Evolutionary conservation across 2,329 filamentous ascomycete genomes (phyloP), one percentile per base, ranked within the genome.

Genomic region (Aspergillus sp.): DNA sequence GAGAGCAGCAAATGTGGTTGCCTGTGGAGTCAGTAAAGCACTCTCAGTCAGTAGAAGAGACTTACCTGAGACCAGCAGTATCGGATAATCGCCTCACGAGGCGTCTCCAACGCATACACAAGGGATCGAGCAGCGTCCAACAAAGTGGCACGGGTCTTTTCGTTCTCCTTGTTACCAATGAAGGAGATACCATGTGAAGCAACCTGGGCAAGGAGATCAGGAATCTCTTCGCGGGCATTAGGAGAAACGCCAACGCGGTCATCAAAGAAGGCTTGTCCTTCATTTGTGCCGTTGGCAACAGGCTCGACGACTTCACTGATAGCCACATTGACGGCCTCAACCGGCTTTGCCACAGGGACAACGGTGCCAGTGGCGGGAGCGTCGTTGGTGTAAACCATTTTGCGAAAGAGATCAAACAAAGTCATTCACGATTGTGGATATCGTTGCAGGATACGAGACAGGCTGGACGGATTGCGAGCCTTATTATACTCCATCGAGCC

Each of bases 71-170:
- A 70, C 70, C 72, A 76, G 47, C 56, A 62, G 36, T 75, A 70
- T 43, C 69, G 62, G 42, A 75, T 63, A 62, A 75, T 73, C 0
- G 71, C 70, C 56, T 77, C 73, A 6, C 72, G 62, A 0, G 73
- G 73, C 0, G 70, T 74, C 50, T 76, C 72, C 9, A 65, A 56
- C 42, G 50, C 64, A 31, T 49, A 45, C 1, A 51, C 47, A 33
- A 60, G 43, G 5, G 50, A 39, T 6, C 52, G 47, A 5, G 52
- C 47, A 1, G 53, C 36, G 35, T 53, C 45, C 6, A 58, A 36
- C 4, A 59, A 40, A 5, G 46, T 48, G 10, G 42, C 33, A 2
- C 53, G 49, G 9, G 37, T 42, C 6, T 47, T 37, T 19, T 19
- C 19, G 26, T 49, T 47, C 11, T 50, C 45, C 5, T 39, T 30